These are phyloP conservation scores for Chaetomium cochliodes DNA, from an alignment of 495 filamentous ascomycete genomes.

Conservation along the genomic window DNA sequence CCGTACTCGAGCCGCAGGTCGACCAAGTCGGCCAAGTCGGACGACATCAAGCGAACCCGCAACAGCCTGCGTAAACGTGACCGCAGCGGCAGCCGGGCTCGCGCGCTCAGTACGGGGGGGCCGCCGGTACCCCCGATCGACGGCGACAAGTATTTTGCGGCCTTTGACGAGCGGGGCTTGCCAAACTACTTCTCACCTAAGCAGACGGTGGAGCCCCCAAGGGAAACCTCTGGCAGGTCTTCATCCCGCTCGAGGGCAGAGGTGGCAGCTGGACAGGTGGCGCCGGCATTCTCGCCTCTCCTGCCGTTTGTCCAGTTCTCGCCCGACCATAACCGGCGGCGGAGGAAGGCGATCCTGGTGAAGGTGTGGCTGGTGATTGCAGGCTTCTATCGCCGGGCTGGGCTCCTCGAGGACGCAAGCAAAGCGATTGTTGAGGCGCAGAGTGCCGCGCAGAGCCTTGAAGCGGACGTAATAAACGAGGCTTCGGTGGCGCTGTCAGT, in stretches of 20 bases:
- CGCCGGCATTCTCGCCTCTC: slow-evolving; percentile 30
- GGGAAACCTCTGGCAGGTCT: slow-evolving; percentile 2
- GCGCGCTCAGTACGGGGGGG: slow-evolving; percentile 37
- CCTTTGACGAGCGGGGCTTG: slow-evolving; percentile 37
- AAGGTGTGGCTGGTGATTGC: slow-evolving; percentile 87
- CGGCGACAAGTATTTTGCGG: slow-evolving; percentile 42
- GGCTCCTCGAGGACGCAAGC: slow-evolving; percentile 70
- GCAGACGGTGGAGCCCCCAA: slow-evolving; percentile 9
- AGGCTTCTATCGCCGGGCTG: slow-evolving; percentile 79
- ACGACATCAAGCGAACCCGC: slow-evolving; percentile 41
- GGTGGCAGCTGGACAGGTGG: slow-evolving; percentile 2
- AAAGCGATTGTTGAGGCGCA: slow-evolving; percentile 80
- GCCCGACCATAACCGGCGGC: slow-evolving; percentile 52
- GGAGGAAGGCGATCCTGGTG: slow-evolving; percentile 62
- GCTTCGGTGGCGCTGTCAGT: slow-evolving; percentile 48
- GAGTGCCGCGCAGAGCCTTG: slow-evolving; percentile 59
- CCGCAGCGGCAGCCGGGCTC: slow-evolving; percentile 42
- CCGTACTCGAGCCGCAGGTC: slow-evolving; percentile 34
- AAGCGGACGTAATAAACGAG: slow-evolving; percentile 55
- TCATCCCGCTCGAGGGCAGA: slow-evolving; percentile 24
- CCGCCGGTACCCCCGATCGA: slow-evolving; percentile 36
- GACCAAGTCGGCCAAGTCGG: slow-evolving; percentile 40
- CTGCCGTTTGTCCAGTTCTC: slow-evolving; percentile 53
- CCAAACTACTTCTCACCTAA: slow-evolving; percentile 35
- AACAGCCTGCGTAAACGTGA: slow-evolving; percentile 50